phyloP scores from a whole-genome alignment of 108 stramenopile genomes.

The Parmales sp. region DNA sequence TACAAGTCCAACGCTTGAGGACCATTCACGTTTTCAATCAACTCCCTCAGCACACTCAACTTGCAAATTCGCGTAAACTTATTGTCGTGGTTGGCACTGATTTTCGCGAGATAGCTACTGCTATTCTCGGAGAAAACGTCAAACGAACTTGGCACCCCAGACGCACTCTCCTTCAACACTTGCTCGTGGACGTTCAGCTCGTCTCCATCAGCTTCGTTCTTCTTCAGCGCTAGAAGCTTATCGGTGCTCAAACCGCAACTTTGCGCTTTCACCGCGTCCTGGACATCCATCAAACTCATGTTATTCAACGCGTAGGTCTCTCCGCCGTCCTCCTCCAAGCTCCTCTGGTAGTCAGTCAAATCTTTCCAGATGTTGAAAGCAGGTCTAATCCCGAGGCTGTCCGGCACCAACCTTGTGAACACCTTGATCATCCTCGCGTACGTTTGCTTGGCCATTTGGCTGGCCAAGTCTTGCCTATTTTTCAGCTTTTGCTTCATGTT shows the following conservation, averaged over 20 bases:
- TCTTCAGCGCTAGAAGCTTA: not conserved
- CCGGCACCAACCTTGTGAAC: not conserved
- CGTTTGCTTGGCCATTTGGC: conserved; percentile 8
- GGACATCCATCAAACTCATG: conserved; percentile 10
- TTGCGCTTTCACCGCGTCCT: conserved; percentile 2
- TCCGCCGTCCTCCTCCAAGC: not conserved
- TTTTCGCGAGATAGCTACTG: not conserved
- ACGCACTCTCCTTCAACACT: not conserved
- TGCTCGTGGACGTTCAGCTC: not conserved
- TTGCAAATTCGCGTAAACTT: too few species aligned
- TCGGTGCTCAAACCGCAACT: not conserved
- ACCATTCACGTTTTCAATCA: too few species aligned
- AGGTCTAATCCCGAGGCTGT: not conserved
- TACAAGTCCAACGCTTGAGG: too few species aligned
- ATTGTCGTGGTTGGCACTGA: too few species aligned
- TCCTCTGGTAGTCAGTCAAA: conserved; percentile 4
- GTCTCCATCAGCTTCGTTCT: not conserved
- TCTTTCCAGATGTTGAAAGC: conserved; percentile 5
- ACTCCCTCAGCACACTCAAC: too few species aligned
- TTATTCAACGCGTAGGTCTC: not conserved
- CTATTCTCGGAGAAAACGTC: not conserved
- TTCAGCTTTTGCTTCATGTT: not conserved
- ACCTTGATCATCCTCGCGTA: conserved; percentile 8
- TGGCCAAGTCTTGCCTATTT: conserved; percentile 2
- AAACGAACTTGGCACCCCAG: not conserved